Base-by-base conservation (phyloP, 768 basidiomycete genomes). In the Auriscalpium vulgare region DNA sequence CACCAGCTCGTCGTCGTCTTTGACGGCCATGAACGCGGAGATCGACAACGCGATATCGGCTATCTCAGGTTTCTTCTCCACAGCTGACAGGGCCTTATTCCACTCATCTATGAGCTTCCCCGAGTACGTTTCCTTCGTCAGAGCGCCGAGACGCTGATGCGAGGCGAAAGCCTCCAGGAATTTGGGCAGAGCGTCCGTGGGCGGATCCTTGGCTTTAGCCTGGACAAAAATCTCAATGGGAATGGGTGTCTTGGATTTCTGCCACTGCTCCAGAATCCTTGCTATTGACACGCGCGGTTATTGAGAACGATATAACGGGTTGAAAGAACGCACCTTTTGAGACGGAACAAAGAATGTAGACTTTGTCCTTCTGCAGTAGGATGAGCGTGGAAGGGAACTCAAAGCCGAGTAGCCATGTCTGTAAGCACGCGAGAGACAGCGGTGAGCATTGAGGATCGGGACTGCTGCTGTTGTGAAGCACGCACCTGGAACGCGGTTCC, bases 381-480 rank as follows among this genome's bases (percentile, higher is more conserved):
- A 95, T 78, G 34, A 97, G 75, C 0, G 95, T 97, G 0, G 93
- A 92, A 2, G 95, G 97, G 66, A 98, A 98, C 71, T 99, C 95
- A 70, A 94, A 98, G 13, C 95, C 95, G 40, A 98, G 80, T 16
- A 99, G 77, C 91, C 94, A 97, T 67, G 94, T 95, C 95, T 97
- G 61, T 23, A 40, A 49, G 51, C 19, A 43, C 16, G 21, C 43
- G 35, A 11, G 19, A 17, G 35, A 29, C 29, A 29, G 47, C 37
- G 50, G 48, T 23, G 21, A 56, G 29, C 29, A 29, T 29, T 29
- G 29, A 29, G 29, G 29, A 29, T 29, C 29, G 4, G 23, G 29
- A 29, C 29, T 29, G 29, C 29, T 29, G 29, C 29, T 3, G 29
- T 29, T 29, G 43, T 23, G 45, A 45, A 37, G 23, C 35, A 67